A percentile compares a stretch with the other conserved stretches of the same genome.
Conservation (phyloP, 768 basidiomycete species). For the Leccinellum albellum region DNA sequence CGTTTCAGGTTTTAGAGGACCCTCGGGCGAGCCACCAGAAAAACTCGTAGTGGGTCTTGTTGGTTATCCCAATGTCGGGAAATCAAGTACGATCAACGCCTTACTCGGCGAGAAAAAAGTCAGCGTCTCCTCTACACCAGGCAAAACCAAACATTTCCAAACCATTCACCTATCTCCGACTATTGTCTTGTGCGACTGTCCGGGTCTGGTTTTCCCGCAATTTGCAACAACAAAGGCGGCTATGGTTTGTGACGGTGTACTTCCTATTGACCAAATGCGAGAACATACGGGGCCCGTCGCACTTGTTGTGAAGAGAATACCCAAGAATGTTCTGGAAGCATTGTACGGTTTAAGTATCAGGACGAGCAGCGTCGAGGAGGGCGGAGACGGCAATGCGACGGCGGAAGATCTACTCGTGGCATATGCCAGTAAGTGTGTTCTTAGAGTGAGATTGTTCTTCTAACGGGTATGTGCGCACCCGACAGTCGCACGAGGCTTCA, state of each 20-base stretch:
- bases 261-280: conserved; percentile 96
- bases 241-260: conserved; percentile 91
- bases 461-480: conserved; percentile 14
- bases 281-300: conserved; percentile 86
- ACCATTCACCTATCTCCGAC: conserved; percentile 90
- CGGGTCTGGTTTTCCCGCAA: conserved; percentile 96
- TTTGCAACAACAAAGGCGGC: conserved; percentile 97
- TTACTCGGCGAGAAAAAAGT: conserved; percentile 96
- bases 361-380: conserved; percentile 65
- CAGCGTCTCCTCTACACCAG: conserved; percentile 95
- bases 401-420: conserved; percentile 81
- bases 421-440: conserved; percentile 77
- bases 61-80: conserved; percentile 98
- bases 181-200: conserved; percentile 92
- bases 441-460: not conserved
- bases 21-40: conserved; percentile 50
- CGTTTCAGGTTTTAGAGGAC: conserved; percentile 57
- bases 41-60: conserved; percentile 86
- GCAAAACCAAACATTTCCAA: conserved; percentile 99
- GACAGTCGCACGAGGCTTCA: conserved; percentile 88
- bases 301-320: conserved; percentile 74
- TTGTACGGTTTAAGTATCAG: conserved; percentile 83
- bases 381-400: conserved; percentile 70
- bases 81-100: conserved; percentile 97
- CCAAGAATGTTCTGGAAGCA: conserved; percentile 80